Conservation (phyloP, 1,139 yeast genomes). For the Geotrichum macrosporum region DNA sequence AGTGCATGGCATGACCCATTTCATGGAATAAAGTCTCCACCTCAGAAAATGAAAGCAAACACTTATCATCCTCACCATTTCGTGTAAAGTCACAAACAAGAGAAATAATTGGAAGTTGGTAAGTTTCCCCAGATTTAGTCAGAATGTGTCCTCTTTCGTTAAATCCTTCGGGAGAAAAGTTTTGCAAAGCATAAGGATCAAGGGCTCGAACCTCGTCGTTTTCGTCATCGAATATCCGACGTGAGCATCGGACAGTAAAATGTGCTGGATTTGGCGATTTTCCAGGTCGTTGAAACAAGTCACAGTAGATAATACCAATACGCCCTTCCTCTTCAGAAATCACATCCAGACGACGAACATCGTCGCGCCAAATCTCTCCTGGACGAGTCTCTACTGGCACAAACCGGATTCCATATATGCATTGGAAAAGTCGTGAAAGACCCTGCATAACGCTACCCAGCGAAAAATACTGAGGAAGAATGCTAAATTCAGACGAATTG, state of each 20-base stretch:
- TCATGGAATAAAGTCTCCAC: conserved; percentile 95
- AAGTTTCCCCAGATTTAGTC: conserved; percentile 42
- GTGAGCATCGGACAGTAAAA: conserved; percentile 92
- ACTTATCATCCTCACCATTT: conserved; percentile 27
- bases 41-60: conserved; percentile 65
- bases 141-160: conserved; percentile 30
- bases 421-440: conserved; percentile 61
- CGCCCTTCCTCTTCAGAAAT: conserved; percentile 54
- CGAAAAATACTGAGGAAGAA: conserved; percentile 55
- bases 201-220: conserved; percentile 28
- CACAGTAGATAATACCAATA: conserved; percentile 65
- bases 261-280: conserved; percentile 80
- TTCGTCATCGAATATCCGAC: conserved; percentile 58
- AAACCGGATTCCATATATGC: conserved; percentile 71
- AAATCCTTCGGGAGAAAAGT: conserved; percentile 6
- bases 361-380: conserved; percentile 91
- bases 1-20: conserved; percentile 99
- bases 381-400: conserved; percentile 57
- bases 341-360: conserved; percentile 78
- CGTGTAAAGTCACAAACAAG: conserved; percentile 76
- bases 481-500: conserved; percentile 24
- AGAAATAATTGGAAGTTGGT: conserved; percentile 86
- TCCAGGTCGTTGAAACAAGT: conserved; percentile 57
- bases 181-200: conserved; percentile 20
- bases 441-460: conserved; percentile 87